Evolutionary conservation across 1,139 yeast species (phyloP).

Genomic region (Suhomyces guaymorum): DNA sequence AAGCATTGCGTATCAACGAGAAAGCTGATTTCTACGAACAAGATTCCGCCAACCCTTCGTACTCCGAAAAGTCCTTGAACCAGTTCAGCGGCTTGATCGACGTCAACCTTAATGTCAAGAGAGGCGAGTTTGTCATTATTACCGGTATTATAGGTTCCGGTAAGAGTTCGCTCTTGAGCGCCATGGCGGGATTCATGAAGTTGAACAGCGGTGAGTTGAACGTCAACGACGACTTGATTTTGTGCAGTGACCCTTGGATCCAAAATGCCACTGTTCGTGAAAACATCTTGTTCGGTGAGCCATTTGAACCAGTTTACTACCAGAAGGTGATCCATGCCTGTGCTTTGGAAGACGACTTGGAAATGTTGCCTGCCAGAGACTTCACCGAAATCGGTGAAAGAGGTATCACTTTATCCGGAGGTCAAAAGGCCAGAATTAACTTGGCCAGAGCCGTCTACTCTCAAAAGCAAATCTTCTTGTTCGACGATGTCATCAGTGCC

Average conservation of each 20-base stretch:
- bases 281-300: slow-evolving; percentile 41
- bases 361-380: slow-evolving; percentile 36
- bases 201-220: slow-evolving; percentile 30
- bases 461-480: slow-evolving; percentile 32
- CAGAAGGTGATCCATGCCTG: slow-evolving; percentile 36
- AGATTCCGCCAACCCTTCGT: slow-evolving; percentile 19
- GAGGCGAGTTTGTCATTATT: slow-evolving; percentile 37
- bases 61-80: slow-evolving; percentile 10
- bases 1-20: slow-evolving; percentile 15
- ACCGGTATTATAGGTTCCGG: slow-evolving; percentile 48
- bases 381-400: slow-evolving; percentile 46
- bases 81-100: slow-evolving; percentile 34
- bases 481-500: slow-evolving; percentile 47
- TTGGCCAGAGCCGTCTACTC: slow-evolving; percentile 46
- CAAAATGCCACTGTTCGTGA: slow-evolving; percentile 48
- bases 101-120: slow-evolving; percentile 29
- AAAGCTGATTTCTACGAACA: slow-evolving; percentile 10
- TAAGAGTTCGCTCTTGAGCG: slow-evolving; percentile 39
- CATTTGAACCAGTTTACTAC: slow-evolving; percentile 32
- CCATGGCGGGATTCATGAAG: slow-evolving; percentile 42
- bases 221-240: slow-evolving; percentile 30
- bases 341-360: slow-evolving; percentile 42
- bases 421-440: slow-evolving; percentile 45
- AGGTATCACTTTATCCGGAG: slow-evolving; percentile 45
- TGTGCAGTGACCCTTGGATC: slow-evolving; percentile 45